Evolutionary conservation across 306 rosid genomes (phyloP), one percentile per base, ranked within the genome.

Genomic region (Vicia villosa): DNA sequence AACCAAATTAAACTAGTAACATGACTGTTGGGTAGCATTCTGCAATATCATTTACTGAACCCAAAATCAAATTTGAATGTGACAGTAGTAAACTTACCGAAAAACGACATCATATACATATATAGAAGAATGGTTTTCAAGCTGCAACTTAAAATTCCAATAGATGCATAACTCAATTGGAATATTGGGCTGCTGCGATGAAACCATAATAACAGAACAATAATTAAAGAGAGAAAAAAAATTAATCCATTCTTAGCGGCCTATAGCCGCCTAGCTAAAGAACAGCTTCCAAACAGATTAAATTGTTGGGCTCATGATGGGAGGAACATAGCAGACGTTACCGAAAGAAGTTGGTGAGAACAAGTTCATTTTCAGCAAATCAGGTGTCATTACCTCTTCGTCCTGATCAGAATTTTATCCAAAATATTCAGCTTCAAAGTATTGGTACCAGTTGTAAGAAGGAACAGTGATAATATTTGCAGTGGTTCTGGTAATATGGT

Each of bases 241-340:
- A n/a, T 46, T 1, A 8, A 47, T 16, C 22, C 4, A 6, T 15
- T 47, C 54, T 16, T 16, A 47, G 8, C 16, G 11, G 9, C 54
- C 10, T 49, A 24, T 24, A 24, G 28, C 28, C 2, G 0, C 28
- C 28, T 2, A 50, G 26, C 56, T 9, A 8, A 49, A 49, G 26
- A 49, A 8, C 26, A 8, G 26, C 13, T 49, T 16, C 55, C 4
- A 16, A 50, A 8, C 28, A 19, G 13, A 10, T 64, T 10, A 68
- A 73, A 62, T 74, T 50, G 72, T 81, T 3, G 91, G 96, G 63
- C 89, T 85, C 21, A 34, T 60, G 51, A 82, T n/a, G 19, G 71
- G 77, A 40, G 88, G 86, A 68, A 72, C 70, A 42, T 78, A 82
- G 47, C 60, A 78, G 80, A 81, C 82, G 55, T 57, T 60, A 66